Base-by-base conservation (phyloP, 2,329 filamentous ascomycete genomes). In the Nemania sp. region DNA sequence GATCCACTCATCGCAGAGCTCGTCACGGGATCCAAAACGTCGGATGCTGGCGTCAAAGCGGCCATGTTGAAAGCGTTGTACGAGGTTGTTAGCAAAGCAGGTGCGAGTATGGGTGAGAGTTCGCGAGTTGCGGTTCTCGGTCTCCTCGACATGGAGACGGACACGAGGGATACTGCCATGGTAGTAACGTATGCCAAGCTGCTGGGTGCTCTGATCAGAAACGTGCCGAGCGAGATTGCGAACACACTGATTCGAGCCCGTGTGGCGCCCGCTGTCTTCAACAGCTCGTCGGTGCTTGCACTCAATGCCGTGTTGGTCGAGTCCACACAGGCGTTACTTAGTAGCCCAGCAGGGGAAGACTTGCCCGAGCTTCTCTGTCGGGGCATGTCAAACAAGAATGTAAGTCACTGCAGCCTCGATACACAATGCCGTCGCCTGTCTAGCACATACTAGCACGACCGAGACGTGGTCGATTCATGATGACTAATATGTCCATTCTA, bases 31-130 rank as follows among this genome's bases (percentile, higher is more conserved):
- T 95, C 92, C 25, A 97, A 94, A 81, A 98, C 95, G 0, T 79
- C 86, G 1, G 94, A 98, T 72, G 73, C 87, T 5, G 94, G 94
- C 47, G 95, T 99, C 65, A 91, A 87, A 77, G 95, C 90, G 67
- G 95, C 95, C 29, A 99, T 99, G 95, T 83, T 99, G 70, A 97
- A 96, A 80, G 95, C 95, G 2, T 79, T 99, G 47, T 97, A 96
- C 73, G 94, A 98, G 73, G 95, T 99, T 32, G 89, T 99, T 62
- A 94, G 91, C 81, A 97, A 97, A 77, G 94, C 93, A 17, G 95
- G 95, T 56, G 83, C 83, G 59, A 97, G 94, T 77, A 99, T 99
- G 95, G 93, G 91, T 69, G 95, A 98, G 70, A 80, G 88, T 20
- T 97, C 94, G 49, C 88, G 93, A 57, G 85, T 87, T 62, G 88